phyloP scores from a whole-genome alignment of 2,329 filamentous ascomycete genomes.

The Fusarium bulbicola region DNA sequence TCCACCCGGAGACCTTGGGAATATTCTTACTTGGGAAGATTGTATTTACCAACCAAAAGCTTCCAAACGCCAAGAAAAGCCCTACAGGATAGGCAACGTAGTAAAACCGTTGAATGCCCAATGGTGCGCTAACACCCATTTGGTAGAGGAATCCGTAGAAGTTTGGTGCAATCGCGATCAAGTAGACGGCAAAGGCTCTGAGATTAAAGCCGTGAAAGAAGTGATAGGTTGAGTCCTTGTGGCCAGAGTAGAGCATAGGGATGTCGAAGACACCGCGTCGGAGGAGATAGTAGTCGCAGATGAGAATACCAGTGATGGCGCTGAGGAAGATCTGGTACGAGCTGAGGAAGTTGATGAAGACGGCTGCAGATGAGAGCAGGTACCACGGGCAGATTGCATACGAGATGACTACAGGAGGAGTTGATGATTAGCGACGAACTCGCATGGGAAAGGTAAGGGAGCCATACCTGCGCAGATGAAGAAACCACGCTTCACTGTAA shows the following conservation, averaged over 20 bases:
- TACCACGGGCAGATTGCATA: conserved; percentile 12
- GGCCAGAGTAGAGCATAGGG: neutral
- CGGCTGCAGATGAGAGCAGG: neutral
- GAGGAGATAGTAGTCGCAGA: conserved; percentile 12
- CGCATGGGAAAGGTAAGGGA: fast-evolving
- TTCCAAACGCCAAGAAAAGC: neutral
- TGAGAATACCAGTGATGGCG: conserved; percentile 2
- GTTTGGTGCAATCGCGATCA: conserved; percentile 5
- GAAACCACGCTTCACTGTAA: conserved; percentile 8
- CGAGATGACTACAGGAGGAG: neutral
- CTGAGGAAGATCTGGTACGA: conserved; percentile 16
- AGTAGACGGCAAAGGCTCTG: neutral
- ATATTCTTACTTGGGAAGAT: neutral
- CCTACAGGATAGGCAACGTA: neutral
- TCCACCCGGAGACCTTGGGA: neutral
- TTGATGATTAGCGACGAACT: fast-evolving
- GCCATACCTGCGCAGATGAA: conserved; percentile 3
- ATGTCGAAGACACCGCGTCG: neutral
- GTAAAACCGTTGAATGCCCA: conserved; percentile 4
- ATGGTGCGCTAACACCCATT: neutral
- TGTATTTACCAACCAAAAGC: neutral
- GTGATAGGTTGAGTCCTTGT: neutral
- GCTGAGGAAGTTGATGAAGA: conserved; percentile 18
- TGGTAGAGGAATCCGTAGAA: conserved; percentile 11
- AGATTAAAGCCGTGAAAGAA: conserved; percentile 7